Evolutionary conservation across 2,329 filamentous ascomycete genomes (phyloP), one percentile per base, ranked within the genome.

Genomic region (Metarhizium album): DNA sequence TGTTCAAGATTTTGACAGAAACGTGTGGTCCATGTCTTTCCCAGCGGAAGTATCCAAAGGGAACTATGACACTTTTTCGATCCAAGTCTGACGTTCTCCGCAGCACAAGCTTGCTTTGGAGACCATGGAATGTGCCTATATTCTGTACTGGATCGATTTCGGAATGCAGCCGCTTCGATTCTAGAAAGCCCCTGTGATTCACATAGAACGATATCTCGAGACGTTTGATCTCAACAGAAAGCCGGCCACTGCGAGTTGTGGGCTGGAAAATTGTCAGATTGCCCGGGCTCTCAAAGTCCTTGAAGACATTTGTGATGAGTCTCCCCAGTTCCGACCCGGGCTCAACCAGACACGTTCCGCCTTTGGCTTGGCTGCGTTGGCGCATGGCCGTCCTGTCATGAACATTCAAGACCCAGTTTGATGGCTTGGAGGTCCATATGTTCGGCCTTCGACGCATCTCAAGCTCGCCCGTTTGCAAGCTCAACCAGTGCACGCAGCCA

Each of bases 401-500:
- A 1, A 70, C 16, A 8, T 71, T 50, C 0, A 74, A 51, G 0
- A 53, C 47, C 71, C 70, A 75, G 40, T 67, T 62, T 0, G 50
- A 54, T 0, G 0, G 11, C 5, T 55, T 57, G 0, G 43, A 52
- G 0, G 13, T 43, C 70, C 66, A 74, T 3, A 63, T 62, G 0
- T 60, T 53, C 0, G 71, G 64, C 1, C 61, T 60, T 6, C 69
- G 70, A 8, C 80, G 68, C 22, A 83, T 73, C 43, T 85, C 75
- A 0, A 86, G 47, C 0, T 55, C 46, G 0, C 59, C 53, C 0
- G 54, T 61, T 0, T 27, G 46, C 0, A 82, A 13, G 42, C 84
- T 67, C 3, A 84, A 64, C 80, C 81, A 86, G 54, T 86, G 82
- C 0, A 76, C 67, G 47, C 76, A 83, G 6, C 72, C 63, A 0